Base-by-base conservation (phyloP, 2,329 filamentous ascomycete genomes). In the Cercospora brassicicola region DNA sequence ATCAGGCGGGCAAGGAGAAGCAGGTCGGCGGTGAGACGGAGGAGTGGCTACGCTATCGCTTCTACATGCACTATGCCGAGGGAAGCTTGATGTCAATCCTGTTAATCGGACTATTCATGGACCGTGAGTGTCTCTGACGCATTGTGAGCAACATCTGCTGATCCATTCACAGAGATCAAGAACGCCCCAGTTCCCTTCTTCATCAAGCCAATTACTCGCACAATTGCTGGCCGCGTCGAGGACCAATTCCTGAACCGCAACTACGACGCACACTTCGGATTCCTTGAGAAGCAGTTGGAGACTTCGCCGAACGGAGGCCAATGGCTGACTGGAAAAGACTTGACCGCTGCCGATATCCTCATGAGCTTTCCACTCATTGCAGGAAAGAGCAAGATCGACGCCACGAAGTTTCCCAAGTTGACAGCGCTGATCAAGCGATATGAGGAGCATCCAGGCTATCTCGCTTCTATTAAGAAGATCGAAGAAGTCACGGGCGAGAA, bases 31-130 rank as follows among this genome's bases (percentile, higher is more conserved):
- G 81, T 3, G 88, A 90, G 79, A 87, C 83, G 0, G 87, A 89
- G 73, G 81, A 82, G 68, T 90, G 86, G 85, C 76, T 88, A 75
- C 82, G 87, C 51, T 88, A 88, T 75, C 82, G 84, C 76, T 91
- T 92, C 77, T 88, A 88, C 72, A 87, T 97, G 84, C 91, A 97
- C 78, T 97, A 94, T 79, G 85, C 88, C 4, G 94, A 97, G 81
- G 94, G 94, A 10, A 92, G 87, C 69, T 81, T 97, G 69, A 95
- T 96, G 90, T 86, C 88, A 0, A 82, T 88, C 59, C 78, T 95
- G 70, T 80, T 94, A 0, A 79, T 92, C 69, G 81, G 84, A 13
- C 76, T 95, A 15, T 80, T 96, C 28, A 81, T 91, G 20, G 76
- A 84, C 56, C 81, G 85, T 85, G 82, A 74, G 84, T 79, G 11